Conservation (phyloP, 2,329 filamentous ascomycete species). For the Colletotrichum sublineola region DNA sequence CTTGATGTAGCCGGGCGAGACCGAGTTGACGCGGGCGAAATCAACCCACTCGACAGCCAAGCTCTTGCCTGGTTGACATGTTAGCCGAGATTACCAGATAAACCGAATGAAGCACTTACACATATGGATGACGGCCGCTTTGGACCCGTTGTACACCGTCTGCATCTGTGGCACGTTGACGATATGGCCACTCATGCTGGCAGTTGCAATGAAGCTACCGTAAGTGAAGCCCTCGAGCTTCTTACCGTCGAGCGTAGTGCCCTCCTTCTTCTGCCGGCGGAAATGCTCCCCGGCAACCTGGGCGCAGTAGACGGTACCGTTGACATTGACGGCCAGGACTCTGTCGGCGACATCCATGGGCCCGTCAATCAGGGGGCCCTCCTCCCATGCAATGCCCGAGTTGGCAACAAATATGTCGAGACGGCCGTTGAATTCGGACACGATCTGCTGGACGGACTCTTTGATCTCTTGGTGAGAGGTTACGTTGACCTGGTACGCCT, state of each 20-base stretch:
- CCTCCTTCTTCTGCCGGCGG: conserved; percentile 76
- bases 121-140: conserved; percentile 72
- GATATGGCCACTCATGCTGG: conserved; percentile 83
- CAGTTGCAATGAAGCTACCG: conserved; percentile 83
- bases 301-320: conserved; percentile 84
- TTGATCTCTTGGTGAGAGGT: conserved; percentile 65
- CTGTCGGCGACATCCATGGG: conserved; percentile 73
- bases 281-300: conserved; percentile 78
- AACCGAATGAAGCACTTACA: conserved; percentile 56
- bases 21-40: conserved; percentile 79
- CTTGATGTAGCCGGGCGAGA: conserved; percentile 82
- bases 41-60: conserved; percentile 83
- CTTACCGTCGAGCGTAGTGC: conserved; percentile 72
- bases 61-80: conserved; percentile 68
- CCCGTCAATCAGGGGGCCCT: conserved; percentile 76
- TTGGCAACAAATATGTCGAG: conserved; percentile 87
- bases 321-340: conserved; percentile 79
- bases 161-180: conserved; percentile 83
- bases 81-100: conserved; percentile 7
- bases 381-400: conserved; percentile 80
- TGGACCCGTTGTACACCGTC: conserved; percentile 80
- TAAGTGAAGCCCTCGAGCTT: conserved; percentile 70
- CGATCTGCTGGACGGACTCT: conserved; percentile 63
- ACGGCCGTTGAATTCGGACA: conserved; percentile 78
- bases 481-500: conserved; percentile 74